These are phyloP conservation scores for Brassica incana DNA, from an alignment of 345 rosid species.

Conservation along the genomic window DNA sequence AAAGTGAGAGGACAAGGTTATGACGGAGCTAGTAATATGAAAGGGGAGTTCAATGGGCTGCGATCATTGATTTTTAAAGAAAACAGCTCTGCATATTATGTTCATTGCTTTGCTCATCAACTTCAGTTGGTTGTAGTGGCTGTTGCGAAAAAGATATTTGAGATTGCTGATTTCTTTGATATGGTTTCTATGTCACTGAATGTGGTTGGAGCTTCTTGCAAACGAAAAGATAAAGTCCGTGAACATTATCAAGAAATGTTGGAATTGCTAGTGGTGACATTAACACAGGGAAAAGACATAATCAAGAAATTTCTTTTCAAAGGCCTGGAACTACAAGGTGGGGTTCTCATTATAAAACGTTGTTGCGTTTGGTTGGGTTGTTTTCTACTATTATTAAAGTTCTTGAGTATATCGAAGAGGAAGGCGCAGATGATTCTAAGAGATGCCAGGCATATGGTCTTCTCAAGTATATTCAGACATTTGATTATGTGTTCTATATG, in stretches of 20 bases:
- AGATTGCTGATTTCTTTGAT: background rate
- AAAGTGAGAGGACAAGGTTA: no score
- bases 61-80: background rate
- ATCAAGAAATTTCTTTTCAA: background rate
- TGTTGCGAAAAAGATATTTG: background rate
- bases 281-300: background rate
- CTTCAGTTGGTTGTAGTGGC: background rate
- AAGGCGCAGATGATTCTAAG: background rate
- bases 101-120: background rate
- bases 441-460: background rate
- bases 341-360: background rate
- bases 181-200: background rate
- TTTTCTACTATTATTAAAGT: background rate
- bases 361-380: background rate
- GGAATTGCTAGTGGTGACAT: background rate
- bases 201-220: background rate
- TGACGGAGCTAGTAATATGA: background rate
- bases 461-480: background rate
- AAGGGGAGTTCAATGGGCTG: background rate
- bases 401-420: background rate
- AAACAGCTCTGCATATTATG: background rate
- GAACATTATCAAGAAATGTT: background rate
- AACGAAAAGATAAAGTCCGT: background rate
- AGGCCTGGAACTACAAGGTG: background rate
- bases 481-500: background rate